Evolutionary conservation across 371 early-diverging fungal genomes (phyloP).

Genomic region (Dichotomocladium elegans): DNA sequence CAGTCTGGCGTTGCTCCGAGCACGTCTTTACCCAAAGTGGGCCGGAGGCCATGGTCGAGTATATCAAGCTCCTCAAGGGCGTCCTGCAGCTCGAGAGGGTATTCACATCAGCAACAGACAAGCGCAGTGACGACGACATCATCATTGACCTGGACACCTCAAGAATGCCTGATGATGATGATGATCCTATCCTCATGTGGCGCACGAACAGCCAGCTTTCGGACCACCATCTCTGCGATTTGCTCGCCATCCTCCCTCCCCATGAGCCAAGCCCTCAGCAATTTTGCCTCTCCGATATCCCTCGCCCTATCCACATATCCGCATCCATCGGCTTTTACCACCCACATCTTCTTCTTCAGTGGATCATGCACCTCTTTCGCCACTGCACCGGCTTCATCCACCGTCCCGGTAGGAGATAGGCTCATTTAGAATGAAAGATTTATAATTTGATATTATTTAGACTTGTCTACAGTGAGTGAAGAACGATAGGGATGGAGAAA

Average conservation of each 20-base stretch:
- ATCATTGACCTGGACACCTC: not conserved
- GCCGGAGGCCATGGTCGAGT: slow-evolving; percentile 18
- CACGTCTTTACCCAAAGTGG: slow-evolving; percentile 25
- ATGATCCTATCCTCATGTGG: slow-evolving; percentile 11
- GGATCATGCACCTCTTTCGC: slow-evolving; percentile 4
- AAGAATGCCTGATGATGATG: not conserved
- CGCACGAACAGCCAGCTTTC: slow-evolving; percentile 16
- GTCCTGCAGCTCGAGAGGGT: slow-evolving; percentile 20
- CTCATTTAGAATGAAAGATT: not conserved
- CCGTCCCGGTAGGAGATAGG: not conserved
- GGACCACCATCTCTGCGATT: slow-evolving; percentile 6
- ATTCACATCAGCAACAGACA: not conserved
- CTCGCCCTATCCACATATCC: slow-evolving; percentile 1
- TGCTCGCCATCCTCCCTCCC: slow-evolving; percentile 3
- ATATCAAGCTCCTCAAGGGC: slow-evolving; percentile 15
- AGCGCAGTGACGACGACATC: slow-evolving; percentile 1
- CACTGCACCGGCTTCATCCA: slow-evolving; percentile 7
- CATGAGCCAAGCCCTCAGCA: not conserved
- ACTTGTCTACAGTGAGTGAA: not conserved
- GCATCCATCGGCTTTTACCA: not conserved
- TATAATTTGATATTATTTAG: too few relatives aligned
- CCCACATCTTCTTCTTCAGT: slow-evolving; percentile 5
- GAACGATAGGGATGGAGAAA: not conserved
- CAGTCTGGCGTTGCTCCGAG: slow-evolving; percentile 23
- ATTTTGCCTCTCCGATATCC: slow-evolving; percentile 2